These are phyloP conservation scores for Pseudocercospora crystallina DNA, from an alignment of 2,329 filamentous ascomycete genomes.

Conservation along the genomic window DNA sequence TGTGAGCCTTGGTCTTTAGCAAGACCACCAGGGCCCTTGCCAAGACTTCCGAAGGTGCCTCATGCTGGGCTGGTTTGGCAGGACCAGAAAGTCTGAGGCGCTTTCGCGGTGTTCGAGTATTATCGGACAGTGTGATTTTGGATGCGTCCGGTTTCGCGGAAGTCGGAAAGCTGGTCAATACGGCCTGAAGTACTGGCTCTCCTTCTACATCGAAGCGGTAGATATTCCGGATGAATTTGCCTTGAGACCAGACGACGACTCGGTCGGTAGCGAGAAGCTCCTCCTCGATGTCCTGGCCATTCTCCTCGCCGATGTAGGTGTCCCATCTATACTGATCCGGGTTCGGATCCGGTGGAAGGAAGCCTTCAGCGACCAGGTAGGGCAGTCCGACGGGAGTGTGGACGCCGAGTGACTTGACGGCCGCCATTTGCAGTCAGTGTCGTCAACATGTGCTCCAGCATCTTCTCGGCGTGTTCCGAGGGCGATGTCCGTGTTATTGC, in stretches of 20 bases:
- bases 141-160: not conserved
- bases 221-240: constrained; percentile 77
- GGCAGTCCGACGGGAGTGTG: constrained; percentile 82
- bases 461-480: constrained; percentile 12
- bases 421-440: constrained; percentile 64
- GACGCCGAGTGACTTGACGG: constrained; percentile 84
- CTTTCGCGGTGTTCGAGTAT: constrained; percentile 6
- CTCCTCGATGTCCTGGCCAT: constrained; percentile 59
- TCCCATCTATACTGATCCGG: constrained; percentile 74
- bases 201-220: constrained; percentile 86
- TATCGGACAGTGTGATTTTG: constrained; percentile 1
- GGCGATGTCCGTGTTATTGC: not conserved
- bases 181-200: constrained; percentile 79
- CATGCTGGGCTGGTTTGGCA: not conserved
- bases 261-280: constrained; percentile 75
- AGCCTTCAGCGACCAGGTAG: constrained; percentile 77
- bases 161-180: constrained; percentile 76
- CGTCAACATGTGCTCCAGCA: constrained; percentile 10
- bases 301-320: constrained; percentile 50
- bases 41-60: not conserved
- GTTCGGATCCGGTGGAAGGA: constrained; percentile 68
- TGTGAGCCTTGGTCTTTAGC: constrained; percentile 86
- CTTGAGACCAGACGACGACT: constrained; percentile 86
- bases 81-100: constrained; percentile 1
- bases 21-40: constrained; percentile 76